Base-by-base conservation (phyloP, 2,329 filamentous ascomycete species). In the Bertia moriformis region DNA sequence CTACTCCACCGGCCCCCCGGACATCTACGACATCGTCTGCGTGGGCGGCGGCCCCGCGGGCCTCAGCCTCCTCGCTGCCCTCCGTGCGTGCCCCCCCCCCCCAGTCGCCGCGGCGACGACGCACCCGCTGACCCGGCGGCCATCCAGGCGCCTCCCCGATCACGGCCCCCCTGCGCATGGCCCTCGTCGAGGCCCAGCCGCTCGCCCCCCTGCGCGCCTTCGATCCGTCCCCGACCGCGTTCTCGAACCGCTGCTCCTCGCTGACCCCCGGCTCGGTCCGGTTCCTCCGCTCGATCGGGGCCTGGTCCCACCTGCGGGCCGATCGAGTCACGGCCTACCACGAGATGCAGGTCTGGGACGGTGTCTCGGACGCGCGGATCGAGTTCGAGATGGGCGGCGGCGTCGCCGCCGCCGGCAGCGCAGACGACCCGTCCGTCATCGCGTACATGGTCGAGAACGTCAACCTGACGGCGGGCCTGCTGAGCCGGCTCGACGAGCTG, bases 331-430 rank as follows among this genome's bases (percentile, higher is more conserved):
- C 95, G 62, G 72, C 78, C 1, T 98, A 95, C 58, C 79, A 93
- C 43, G 83, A 89, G 50, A 98, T 98, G 91, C 83, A 94, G 57
- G 91, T 96, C 20, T 98, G 93, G 91, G 91, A 98, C 57, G 93
- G 89, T 44, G 75, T 94, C 41, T 84, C 83, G 30, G 87, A 78
- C 42, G 84, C 87, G 24, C 75, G 79, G 48, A 91, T 98, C 55
- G 82, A 85, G 48, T 98, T 98, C 57, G 83, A 91, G 60, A 83
- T 79, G 80, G n/a, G n/a, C 59, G 59, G 17, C 62, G 62, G 4
- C 56, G 53, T 33, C 55, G 62, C 27, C 63, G 67, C 50, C 17
- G 41, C 37, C 38, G 35, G 18, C 39, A 33, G 14, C 39, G 44
- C 46, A 43, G 55, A 63, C 52, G 71, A 66, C 43, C n/a, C n/a